Evolutionary conservation across 2,329 filamentous ascomycete species (phyloP).

Genomic region (Chalaropsis ovoidea): DNA sequence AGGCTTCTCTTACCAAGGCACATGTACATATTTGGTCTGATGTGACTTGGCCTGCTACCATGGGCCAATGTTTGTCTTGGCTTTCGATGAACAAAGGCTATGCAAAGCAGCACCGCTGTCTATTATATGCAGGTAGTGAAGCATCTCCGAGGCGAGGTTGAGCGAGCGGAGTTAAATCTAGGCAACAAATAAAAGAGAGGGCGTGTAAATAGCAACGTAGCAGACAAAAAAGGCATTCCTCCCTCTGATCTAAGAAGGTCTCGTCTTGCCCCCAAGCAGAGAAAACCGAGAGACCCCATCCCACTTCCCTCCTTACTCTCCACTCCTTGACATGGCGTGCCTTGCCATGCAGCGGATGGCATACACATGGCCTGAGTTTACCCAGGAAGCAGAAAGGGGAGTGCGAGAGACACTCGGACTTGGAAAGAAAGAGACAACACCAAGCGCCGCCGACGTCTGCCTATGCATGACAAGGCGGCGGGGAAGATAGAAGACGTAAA

Average conservation of each 20-base stretch:
- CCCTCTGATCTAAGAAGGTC: not conserved
- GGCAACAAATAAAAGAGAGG: not conserved
- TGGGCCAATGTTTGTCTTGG: not conserved
- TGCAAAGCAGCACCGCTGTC: not conserved
- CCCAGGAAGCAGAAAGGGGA: not conserved
- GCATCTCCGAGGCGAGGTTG: conserved; percentile 2
- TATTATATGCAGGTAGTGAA: not conserved
- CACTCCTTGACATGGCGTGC: not conserved
- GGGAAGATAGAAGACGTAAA: not conserved
- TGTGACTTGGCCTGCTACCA: no score
- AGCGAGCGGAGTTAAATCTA: not conserved
- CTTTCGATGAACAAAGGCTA: not conserved
- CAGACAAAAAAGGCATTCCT: not conserved
- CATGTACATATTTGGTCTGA: no score
- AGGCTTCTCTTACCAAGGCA: not conserved
- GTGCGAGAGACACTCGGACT: no score
- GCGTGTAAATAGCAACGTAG: not conserved
- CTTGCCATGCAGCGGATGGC: not conserved
- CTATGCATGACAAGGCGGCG: not conserved
- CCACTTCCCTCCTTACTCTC: not conserved
- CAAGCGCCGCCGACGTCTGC: not conserved
- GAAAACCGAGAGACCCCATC: not conserved
- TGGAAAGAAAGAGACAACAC: not conserved
- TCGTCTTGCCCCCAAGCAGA: no score
- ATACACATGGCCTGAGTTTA: not conserved